These are phyloP conservation scores for Cardiospermum halicacabum DNA, from an alignment of 345 rosid species.

Conservation along the genomic window DNA sequence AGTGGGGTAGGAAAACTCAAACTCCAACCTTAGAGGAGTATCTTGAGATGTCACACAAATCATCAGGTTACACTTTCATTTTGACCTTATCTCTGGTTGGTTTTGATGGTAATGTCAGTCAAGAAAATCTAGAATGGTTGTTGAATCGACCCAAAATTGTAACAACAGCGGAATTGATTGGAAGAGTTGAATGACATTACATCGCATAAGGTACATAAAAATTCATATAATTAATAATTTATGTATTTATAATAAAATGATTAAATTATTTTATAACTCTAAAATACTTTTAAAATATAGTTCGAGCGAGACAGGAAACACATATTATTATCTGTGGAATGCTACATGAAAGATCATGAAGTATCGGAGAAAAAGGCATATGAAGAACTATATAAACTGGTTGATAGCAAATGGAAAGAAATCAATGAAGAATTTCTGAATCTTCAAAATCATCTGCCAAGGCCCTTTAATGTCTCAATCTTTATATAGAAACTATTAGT, in stretches of 20 bases:
- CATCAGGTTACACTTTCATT: neutral
- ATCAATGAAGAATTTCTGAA: constrained; percentile 1
- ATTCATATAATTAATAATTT: too few relatives aligned
- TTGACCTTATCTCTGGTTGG: neutral
- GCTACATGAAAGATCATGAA: too few relatives aligned
- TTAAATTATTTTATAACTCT: too few relatives aligned
- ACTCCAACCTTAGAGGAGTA: neutral
- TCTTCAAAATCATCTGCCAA: neutral
- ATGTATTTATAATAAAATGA: too few relatives aligned
- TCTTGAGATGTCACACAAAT: neutral
- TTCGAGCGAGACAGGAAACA: too few relatives aligned
- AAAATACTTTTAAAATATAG: too few relatives aligned
- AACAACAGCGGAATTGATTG: neutral
- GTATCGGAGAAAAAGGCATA: neutral
- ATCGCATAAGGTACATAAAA: neutral
- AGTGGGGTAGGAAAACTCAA: neutral
- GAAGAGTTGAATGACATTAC: neutral
- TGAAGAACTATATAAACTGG: neutral
- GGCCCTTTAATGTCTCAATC: too few relatives aligned
- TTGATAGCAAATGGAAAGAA: neutral
- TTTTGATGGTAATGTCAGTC: neutral
- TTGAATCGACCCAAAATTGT: neutral
- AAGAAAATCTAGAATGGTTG: neutral
- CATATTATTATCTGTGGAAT: too few relatives aligned
- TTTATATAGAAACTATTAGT: too few relatives aligned